Evolutionary conservation across 306 rosid species (phyloP).

Genomic region (apple (Malus domestica)): ASM211411v1 NC_041800.1:18514733-18515232

Average conservation of each 20-base stretch:
- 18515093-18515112: background rate
- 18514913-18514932: no score
- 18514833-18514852: slow-evolving; percentile 65
- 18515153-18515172: slow-evolving; percentile 54
- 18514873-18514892: slow-evolving; percentile 44
- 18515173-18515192: slow-evolving; percentile 70
- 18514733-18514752: slow-evolving; percentile 51
- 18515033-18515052: no score
- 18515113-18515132: background rate
- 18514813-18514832: slow-evolving; percentile 87
- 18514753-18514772: slow-evolving; percentile 37
- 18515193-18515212: slow-evolving; percentile 42
- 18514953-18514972: no score
- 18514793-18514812: slow-evolving; percentile 28
- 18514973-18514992: no score
- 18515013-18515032: no score
- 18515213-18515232: slow-evolving; percentile 82
- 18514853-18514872: slow-evolving; percentile 68
- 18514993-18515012: no score
- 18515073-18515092: no score
- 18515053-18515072: no score
- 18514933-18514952: no score
- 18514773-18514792: slow-evolving; percentile 72
- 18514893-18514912: slow-evolving; percentile 57
- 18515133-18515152: slow-evolving; percentile 54